These are phyloP conservation scores for Aureobasidium vineae DNA, from an alignment of 2,329 filamentous ascomycete species.

Conservation along the genomic window DNA sequence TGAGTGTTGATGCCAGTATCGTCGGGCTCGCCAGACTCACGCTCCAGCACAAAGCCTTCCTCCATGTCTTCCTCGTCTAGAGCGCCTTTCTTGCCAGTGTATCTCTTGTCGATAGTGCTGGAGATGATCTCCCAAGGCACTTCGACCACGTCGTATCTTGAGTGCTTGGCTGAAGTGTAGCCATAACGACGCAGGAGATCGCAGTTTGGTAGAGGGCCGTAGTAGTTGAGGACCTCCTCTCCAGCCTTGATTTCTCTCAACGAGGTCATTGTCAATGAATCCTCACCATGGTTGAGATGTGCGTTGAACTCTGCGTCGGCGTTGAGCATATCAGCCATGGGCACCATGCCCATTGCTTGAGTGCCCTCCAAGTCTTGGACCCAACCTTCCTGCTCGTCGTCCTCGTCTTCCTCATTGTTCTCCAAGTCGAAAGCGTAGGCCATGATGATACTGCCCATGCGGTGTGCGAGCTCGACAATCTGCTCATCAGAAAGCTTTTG, in stretches of 20 bases:
- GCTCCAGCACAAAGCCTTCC: constrained; percentile 25
- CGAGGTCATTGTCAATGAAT: constrained; percentile 66
- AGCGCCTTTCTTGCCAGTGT: background rate
- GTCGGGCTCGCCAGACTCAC: constrained; percentile 24
- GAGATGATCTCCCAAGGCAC: constrained; percentile 61
- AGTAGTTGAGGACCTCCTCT: constrained; percentile 84
- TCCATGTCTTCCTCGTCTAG: constrained; percentile 21
- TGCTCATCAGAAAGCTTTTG: constrained; percentile 46
- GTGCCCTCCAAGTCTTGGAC: constrained; percentile 51
- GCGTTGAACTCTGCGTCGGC: constrained; percentile 78
- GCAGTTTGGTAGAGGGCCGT: constrained; percentile 77
- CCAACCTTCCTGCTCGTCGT: constrained; percentile 55
- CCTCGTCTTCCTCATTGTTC: constrained; percentile 51
- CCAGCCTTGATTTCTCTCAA: constrained; percentile 66
- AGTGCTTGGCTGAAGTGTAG: constrained; percentile 76
- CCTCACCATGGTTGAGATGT: constrained; percentile 60
- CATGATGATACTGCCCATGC: constrained; percentile 88
- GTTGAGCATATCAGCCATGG: constrained; percentile 86
- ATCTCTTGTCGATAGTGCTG: constrained; percentile 16
- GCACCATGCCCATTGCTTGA: constrained; percentile 76
- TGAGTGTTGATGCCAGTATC: constrained; percentile 15
- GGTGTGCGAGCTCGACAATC: constrained; percentile 62
- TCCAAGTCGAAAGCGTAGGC: constrained; percentile 86
- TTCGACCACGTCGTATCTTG: constrained; percentile 79
- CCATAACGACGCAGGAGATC: constrained; percentile 83